Evolutionary conservation across 1,284 basidiomycete genomes (phyloP).

Genomic region (Leccinum pallidistipes): DNA sequence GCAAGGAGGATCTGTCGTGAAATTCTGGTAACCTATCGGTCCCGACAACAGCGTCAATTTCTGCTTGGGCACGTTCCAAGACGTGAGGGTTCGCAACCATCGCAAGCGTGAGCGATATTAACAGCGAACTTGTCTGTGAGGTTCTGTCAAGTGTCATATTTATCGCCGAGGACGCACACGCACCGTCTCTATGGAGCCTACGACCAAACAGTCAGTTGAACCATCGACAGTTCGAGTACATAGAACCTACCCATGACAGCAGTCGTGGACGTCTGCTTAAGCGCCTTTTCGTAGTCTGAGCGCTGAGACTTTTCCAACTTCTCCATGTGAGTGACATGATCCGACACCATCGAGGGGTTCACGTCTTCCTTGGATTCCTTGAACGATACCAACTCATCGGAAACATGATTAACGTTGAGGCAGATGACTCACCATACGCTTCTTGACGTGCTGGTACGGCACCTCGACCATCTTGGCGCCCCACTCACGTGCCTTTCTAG

Average conservation of each 20-base stretch:
- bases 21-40: conserved; percentile 40
- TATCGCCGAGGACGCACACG: conserved; percentile 1
- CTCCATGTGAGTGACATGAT: conserved; percentile 25
- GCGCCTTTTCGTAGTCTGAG: conserved; percentile 17
- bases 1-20: conserved; percentile 38
- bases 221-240: fast-evolving
- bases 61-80: conserved; percentile 34
- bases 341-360: conserved; percentile 20
- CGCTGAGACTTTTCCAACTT: conserved; percentile 9
- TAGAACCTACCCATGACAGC: conserved; percentile 22
- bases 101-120: conserved; percentile 34
- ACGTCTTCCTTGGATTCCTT: conserved; percentile 11
- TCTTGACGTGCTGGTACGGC: conserved; percentile 21
- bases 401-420: background rate
- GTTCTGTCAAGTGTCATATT: background rate
- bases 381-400: background rate
- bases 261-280: conserved; percentile 20
- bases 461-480: conserved; percentile 16
- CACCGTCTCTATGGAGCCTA: conserved; percentile 26
- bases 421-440: conserved; percentile 12
- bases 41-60: conserved; percentile 42
- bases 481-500: conserved; percentile 15
- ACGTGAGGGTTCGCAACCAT: conserved; percentile 37
- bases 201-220: background rate
- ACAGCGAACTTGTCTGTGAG: conserved; percentile 13